These are phyloP conservation scores for Fusarium solani-melongenae DNA, from an alignment of 2,329 filamentous ascomycete genomes.

Conservation along the genomic window DNA sequence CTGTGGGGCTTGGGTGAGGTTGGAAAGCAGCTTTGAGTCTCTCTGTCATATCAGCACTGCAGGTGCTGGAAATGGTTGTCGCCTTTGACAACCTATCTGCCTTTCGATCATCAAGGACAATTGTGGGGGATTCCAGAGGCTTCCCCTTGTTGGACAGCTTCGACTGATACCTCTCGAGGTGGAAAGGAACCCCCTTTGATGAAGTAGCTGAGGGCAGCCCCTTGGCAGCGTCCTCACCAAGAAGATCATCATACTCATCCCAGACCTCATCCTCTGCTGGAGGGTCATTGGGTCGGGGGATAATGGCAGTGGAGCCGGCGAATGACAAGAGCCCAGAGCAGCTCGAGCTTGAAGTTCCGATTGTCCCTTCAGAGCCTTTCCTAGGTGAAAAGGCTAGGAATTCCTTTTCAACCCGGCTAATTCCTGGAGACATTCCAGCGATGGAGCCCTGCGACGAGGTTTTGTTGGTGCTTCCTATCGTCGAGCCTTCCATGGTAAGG, in stretches of 20 bases:
- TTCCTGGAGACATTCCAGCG: conserved; percentile 45
- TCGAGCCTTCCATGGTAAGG: conserved; percentile 50
- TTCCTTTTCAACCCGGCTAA: conserved; percentile 58
- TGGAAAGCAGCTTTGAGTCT: conserved; percentile 62
- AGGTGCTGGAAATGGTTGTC: conserved; percentile 61
- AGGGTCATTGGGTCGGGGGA: conserved; percentile 70
- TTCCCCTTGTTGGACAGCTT: conserved; percentile 51
- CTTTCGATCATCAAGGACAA: conserved; percentile 48
- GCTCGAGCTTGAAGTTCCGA: conserved; percentile 63
- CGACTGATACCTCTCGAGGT: conserved; percentile 62
- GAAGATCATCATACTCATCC: conserved; percentile 92
- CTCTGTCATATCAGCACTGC: conserved; percentile 66
- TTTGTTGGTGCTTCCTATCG: conserved; percentile 46
- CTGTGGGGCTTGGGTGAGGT: conserved; percentile 54
- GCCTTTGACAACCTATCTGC: conserved; percentile 49
- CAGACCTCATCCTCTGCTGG: conserved; percentile 88
- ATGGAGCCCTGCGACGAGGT: conserved; percentile 47
- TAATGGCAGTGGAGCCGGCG: conserved; percentile 72
- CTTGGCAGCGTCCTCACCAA: conserved; percentile 69
- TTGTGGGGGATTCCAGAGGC: conserved; percentile 61
- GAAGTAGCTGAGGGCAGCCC: conserved; percentile 64
- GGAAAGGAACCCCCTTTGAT: conserved; percentile 66
- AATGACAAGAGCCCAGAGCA: conserved; percentile 73
- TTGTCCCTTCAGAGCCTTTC: conserved; percentile 74
- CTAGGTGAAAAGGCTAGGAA: conserved; percentile 80